Percentiles rank a stretch among this genome's conserved stretches.
Conservation (phyloP, 305 asterid species). For the Fraxinus velutina region DNA sequence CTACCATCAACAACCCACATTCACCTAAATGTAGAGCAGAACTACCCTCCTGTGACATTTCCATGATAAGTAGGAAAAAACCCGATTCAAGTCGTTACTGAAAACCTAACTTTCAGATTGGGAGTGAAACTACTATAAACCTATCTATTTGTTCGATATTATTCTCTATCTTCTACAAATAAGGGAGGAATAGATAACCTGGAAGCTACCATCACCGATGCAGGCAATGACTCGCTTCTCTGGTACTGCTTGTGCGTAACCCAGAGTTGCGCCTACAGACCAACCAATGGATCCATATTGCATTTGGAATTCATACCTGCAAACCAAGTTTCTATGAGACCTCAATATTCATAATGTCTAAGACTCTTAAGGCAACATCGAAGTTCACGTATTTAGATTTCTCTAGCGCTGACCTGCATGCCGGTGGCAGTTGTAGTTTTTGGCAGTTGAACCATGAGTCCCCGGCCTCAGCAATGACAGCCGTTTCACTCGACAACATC, state of each 20-base stretch:
- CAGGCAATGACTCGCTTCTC: slow-evolving; percentile 73
- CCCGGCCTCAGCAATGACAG: slow-evolving; percentile 85
- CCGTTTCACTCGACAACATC: slow-evolving; percentile 57
- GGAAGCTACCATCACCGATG: slow-evolving; percentile 95
- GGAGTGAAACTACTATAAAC: neutral
- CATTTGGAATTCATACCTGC: slow-evolving; percentile 81
- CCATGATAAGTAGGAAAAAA: neutral
- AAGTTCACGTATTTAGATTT: neutral
- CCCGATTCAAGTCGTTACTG: neutral
- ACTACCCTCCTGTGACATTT: neutral
- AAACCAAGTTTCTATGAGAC: slow-evolving; percentile 1
- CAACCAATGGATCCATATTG: slow-evolving; percentile 94
- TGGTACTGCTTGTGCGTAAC: slow-evolving; percentile 75
- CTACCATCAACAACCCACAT: neutral
- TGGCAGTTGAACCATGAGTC: slow-evolving; percentile 94
- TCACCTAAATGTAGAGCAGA: neutral
- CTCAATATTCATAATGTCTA: neutral
- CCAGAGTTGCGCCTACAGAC: slow-evolving; percentile 95
- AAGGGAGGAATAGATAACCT: slow-evolving; percentile 38
- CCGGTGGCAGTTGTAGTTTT: slow-evolving; percentile 63
- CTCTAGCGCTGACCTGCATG: slow-evolving; percentile 56
- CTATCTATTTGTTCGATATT: neutral
- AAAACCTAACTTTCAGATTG: neutral
- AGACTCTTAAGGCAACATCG: neutral
- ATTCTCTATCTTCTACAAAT: neutral